A percentile compares a stretch with the other conserved stretches of the same genome.
These are phyloP conservation scores for Linum tenue DNA, from an alignment of 345 rosid species.

Conservation along the genomic window DNA sequence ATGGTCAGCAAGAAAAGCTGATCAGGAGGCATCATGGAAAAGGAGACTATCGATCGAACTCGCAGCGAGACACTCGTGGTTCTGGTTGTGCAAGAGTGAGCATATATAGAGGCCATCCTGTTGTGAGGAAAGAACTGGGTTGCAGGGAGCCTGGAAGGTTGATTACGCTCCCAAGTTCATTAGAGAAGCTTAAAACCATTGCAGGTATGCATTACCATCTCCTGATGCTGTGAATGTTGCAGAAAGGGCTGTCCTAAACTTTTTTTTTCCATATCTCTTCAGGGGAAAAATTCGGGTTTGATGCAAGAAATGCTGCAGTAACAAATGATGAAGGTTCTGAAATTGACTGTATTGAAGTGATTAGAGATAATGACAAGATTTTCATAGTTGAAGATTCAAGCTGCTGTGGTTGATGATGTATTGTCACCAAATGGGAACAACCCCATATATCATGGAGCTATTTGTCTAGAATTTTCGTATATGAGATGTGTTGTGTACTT, in stretches of 20 bases:
- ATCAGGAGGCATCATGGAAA: conserved; percentile 22
- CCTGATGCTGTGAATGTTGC: background rate
- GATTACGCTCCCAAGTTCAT: conserved; percentile 49
- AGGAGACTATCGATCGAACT: conserved; percentile 11
- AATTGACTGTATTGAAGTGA: conserved; percentile 70
- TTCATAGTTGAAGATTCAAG: conserved; percentile 43
- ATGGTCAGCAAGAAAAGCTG: conserved; percentile 13
- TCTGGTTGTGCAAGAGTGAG: conserved; percentile 40
- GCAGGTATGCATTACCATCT: conserved; percentile 41
- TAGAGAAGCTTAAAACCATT: conserved; percentile 61
- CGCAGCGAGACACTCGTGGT: conserved; percentile 1
- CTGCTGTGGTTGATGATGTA: background rate
- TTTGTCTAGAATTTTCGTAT: too few species aligned
- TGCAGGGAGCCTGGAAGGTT: conserved; percentile 51
- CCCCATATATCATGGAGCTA: too few species aligned
- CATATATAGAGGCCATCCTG: conserved; percentile 65
- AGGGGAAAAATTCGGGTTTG: conserved; percentile 69
- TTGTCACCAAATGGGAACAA: background rate
- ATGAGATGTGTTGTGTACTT: too few species aligned
- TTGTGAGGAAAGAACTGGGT: conserved; percentile 33
- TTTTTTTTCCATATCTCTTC: background rate
- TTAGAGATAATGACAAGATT: conserved; percentile 78
- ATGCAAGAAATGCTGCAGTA: conserved; percentile 40
- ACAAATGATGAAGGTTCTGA: conserved; percentile 72
- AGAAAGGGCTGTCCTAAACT: background rate